Conservation (phyloP, 495 filamentous ascomycete genomes). For the Bombardia bombarda region DNA sequence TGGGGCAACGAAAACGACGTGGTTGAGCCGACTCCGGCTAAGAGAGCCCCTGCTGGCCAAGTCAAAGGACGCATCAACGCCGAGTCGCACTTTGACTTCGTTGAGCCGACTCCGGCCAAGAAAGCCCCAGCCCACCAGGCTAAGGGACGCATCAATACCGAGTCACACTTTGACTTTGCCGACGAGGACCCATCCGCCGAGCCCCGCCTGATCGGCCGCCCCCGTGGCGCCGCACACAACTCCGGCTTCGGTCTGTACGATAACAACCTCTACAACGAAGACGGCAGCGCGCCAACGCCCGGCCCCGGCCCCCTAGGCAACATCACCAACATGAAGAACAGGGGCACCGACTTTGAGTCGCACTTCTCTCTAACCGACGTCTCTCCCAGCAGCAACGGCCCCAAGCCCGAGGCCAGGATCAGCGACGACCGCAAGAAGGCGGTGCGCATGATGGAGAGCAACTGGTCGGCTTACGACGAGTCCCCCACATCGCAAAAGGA, state of each 20-base stretch:
- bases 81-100: conserved; percentile 60
- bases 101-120: no score
- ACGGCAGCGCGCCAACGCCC: conserved; percentile 26
- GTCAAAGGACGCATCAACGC: conserved; percentile 70
- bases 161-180: conserved; percentile 58
- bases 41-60: conserved; percentile 43
- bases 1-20: conserved; percentile 65
- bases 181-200: conserved; percentile 25
- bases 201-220: conserved; percentile 45
- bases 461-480: conserved; percentile 55
- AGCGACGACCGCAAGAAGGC: conserved; percentile 49
- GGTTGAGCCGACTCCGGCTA: conserved; percentile 48
- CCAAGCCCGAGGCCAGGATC: conserved; percentile 18
- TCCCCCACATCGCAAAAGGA: conserved; percentile 47
- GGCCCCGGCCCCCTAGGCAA: conserved; percentile 40
- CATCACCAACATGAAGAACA: conserved; percentile 58
- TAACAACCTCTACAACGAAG: conserved; percentile 59
- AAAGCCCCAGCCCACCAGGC: no score
- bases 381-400: conserved; percentile 31
- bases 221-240: conserved; percentile 46
- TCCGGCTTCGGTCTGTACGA: conserved; percentile 67
- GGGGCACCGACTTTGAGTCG: conserved; percentile 62
- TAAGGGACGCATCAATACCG: conserved; percentile 69
- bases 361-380: conserved; percentile 66
- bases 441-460: conserved; percentile 60